Conservation (phyloP, 2,329 filamentous ascomycete genomes). For the Aspergillus aculeatinus region DNA sequence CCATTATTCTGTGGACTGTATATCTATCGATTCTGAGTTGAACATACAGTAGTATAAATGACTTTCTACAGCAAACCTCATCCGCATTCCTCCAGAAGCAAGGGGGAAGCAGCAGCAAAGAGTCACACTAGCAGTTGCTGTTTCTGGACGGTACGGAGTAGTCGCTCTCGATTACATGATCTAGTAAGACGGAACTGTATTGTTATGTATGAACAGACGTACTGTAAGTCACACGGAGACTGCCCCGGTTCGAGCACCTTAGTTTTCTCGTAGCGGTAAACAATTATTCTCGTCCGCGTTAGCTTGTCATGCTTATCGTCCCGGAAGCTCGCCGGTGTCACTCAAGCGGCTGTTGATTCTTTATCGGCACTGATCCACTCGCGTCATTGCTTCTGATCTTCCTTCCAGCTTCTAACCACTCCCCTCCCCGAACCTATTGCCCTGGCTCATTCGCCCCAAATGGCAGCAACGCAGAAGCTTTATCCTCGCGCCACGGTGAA, state of each 20-base stretch:
- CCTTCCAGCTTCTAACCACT: neutral
- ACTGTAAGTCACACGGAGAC: neutral
- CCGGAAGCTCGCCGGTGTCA: neutral
- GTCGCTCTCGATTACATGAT: neutral
- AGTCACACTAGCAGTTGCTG: neutral
- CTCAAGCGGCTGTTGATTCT: neutral
- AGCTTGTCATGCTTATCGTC: neutral
- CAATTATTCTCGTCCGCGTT: neutral
- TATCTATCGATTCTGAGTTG: neutral
- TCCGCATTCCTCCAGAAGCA: neutral
- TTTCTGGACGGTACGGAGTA: neutral
- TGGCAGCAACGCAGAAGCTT: constrained; percentile 67
- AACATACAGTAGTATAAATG: neutral
- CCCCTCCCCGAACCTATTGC: neutral
- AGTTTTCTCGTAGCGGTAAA: too few species aligned
- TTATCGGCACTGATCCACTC: neutral
- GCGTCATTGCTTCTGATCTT: neutral
- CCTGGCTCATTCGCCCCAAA: constrained; percentile 28
- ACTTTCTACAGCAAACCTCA: neutral
- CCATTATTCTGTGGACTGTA: neutral
- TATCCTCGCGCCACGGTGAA: constrained; percentile 84
- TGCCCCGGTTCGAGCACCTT: neutral
- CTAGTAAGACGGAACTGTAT: neutral
- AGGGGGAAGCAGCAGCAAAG: neutral
- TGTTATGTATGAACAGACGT: neutral